Evolutionary conservation across 768 basidiomycete genomes (phyloP).

Genomic region (Goffeauzyma gilvescens): DNA sequence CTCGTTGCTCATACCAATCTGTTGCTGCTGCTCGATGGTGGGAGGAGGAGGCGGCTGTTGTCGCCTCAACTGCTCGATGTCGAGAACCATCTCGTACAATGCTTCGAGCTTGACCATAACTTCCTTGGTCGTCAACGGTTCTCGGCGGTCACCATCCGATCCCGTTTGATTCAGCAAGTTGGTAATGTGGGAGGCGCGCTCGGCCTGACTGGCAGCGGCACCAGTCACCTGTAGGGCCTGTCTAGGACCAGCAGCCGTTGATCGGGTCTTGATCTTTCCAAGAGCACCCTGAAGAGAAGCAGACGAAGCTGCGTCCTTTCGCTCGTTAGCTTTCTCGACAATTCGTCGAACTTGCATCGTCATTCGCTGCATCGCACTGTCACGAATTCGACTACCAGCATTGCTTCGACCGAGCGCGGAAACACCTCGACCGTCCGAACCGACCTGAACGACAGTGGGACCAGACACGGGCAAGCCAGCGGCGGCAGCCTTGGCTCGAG

Average conservation of each 20-base stretch:
- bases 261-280: slow-evolving; percentile 80
- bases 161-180: neutral
- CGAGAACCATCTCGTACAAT: slow-evolving; percentile 64
- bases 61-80: slow-evolving; percentile 65
- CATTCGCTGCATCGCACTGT: slow-evolving; percentile 33
- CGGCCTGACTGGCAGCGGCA: neutral
- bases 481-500: slow-evolving; percentile 54
- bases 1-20: slow-evolving; percentile 12
- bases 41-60: slow-evolving; percentile 44
- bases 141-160: slow-evolving; percentile 9
- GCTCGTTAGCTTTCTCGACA: slow-evolving; percentile 66
- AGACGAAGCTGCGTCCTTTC: slow-evolving; percentile 4
- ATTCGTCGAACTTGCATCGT: slow-evolving; percentile 74
- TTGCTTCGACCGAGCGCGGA: slow-evolving; percentile 60
- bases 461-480: slow-evolving; percentile 33
- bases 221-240: slow-evolving; percentile 72
- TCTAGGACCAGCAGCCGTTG: slow-evolving; percentile 88
- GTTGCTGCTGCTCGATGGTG: slow-evolving; percentile 13
- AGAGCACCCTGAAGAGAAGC: slow-evolving; percentile 64
- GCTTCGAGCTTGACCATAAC: slow-evolving; percentile 60
- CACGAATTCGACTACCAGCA: slow-evolving; percentile 21
- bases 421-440: slow-evolving; percentile 49
- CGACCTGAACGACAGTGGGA: slow-evolving; percentile 53
- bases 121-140: slow-evolving; percentile 52
- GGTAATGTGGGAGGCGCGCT: slow-evolving; percentile 4